Conservation (phyloP, 75 land plant species). For the Cryptomeria japonica region DNA sequence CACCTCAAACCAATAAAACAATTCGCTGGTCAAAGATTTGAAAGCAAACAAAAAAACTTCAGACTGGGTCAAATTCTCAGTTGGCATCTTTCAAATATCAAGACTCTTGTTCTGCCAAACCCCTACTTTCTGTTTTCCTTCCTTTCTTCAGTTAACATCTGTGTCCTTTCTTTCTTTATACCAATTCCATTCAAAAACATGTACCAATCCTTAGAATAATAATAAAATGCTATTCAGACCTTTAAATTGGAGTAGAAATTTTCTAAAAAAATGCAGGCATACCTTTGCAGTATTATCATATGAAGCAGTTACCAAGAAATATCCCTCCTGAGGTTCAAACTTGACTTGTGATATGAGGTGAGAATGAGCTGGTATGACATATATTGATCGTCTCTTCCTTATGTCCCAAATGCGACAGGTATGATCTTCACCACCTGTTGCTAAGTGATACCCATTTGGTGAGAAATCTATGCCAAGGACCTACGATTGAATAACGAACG, state of each 20-base stretch:
- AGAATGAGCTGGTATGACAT: constrained; percentile 92
- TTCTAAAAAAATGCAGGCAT: background rate
- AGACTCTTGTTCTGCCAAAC: too few species aligned
- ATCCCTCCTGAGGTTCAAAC: constrained; percentile 94
- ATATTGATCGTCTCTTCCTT: constrained; percentile 71
- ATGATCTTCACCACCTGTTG: constrained; percentile 96
- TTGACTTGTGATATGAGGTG: constrained; percentile 94
- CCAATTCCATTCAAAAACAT: background rate
- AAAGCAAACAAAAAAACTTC: too few species aligned
- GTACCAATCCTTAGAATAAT: background rate
- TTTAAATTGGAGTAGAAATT: background rate
- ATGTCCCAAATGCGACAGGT: constrained; percentile 97
- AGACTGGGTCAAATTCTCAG: too few species aligned
- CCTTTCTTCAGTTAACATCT: background rate
- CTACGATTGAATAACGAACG: constrained; percentile 24
- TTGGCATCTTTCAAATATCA: too few species aligned
- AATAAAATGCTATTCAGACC: background rate
- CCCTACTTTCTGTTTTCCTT: background rate
- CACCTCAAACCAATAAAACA: too few species aligned
- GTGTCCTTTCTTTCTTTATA: background rate
- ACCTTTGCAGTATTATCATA: constrained; percentile 94
- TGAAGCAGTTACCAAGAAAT: constrained; percentile 84
- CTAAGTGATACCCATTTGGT: constrained; percentile 93
- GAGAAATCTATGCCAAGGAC: constrained; percentile 87
- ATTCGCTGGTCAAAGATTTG: too few species aligned